Evolutionary conservation across 768 basidiomycete genomes (phyloP).

Genomic region (Macrolepiota fuliginosa): DNA sequence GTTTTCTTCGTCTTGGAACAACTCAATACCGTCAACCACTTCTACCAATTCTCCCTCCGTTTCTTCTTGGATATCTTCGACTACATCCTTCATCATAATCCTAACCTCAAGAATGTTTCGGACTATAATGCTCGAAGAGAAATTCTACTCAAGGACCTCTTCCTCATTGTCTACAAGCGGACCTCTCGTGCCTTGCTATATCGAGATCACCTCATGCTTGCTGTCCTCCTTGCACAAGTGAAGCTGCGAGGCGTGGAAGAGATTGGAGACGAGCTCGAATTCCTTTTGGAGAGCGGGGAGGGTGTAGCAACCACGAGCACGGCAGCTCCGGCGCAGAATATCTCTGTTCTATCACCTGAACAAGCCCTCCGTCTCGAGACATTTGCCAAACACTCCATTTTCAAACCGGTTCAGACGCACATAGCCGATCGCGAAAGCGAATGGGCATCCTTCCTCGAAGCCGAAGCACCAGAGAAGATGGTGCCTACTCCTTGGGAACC

Average conservation of each 20-base stretch:
- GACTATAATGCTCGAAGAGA: slow-evolving; percentile 73
- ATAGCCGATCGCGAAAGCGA: slow-evolving; percentile 57
- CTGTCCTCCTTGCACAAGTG: slow-evolving; percentile 86
- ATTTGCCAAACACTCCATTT: slow-evolving; percentile 71
- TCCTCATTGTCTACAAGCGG: slow-evolving; percentile 83
- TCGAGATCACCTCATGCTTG: slow-evolving; percentile 87
- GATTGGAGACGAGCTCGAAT: slow-evolving; percentile 82
- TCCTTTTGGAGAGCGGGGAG: slow-evolving; percentile 87
- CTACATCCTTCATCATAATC: slow-evolving; percentile 89
- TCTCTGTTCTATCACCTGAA: slow-evolving; percentile 58
- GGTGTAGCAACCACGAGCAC: slow-evolving; percentile 41
- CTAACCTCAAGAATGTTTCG: slow-evolving; percentile 76
- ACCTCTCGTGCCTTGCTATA: slow-evolving; percentile 90
- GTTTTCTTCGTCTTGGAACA: slow-evolving; percentile 98
- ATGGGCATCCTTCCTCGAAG: slow-evolving; percentile 73
- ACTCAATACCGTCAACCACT: slow-evolving; percentile 90
- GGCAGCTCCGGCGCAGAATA: slow-evolving; percentile 32
- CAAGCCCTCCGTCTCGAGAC: slow-evolving; percentile 66
- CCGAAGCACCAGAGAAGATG: slow-evolving; percentile 59
- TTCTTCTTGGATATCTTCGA: slow-evolving; percentile 99
- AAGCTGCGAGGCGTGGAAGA: slow-evolving; percentile 80
- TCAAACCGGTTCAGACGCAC: slow-evolving; percentile 71
- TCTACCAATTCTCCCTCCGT: slow-evolving; percentile 96
- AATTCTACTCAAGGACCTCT: slow-evolving; percentile 84
- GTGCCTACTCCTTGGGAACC: slow-evolving; percentile 82